Evolutionary conservation across 176 grass and related monocot species (phyloP).

Genomic region (Thinopyrum elongatum): DNA sequence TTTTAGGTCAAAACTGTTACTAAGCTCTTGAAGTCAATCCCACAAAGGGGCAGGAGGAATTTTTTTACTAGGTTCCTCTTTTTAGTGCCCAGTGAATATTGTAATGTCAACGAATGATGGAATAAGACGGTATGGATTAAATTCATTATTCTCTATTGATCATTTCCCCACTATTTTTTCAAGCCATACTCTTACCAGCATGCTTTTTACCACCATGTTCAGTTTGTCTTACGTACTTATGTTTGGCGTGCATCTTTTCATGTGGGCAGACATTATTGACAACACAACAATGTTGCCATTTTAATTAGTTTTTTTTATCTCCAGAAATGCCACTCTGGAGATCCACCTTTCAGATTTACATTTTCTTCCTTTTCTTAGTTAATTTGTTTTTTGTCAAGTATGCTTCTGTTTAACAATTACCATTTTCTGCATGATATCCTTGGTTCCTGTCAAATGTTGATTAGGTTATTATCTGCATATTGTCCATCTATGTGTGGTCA

Average conservation of each 20-base stretch:
- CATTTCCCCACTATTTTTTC: not conserved
- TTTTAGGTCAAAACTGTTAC: constrained; percentile 81
- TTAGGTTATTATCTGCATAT: not conserved
- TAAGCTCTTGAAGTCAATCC: constrained; percentile 69
- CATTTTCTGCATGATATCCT: not conserved
- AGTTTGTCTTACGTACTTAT: not conserved
- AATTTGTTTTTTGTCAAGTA: not conserved
- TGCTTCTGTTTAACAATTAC: not conserved
- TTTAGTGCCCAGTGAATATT: constrained; percentile 92
- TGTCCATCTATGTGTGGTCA: constrained; percentile 9
- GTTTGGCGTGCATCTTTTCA: constrained; percentile 12
- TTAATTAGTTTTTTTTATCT: not conserved
- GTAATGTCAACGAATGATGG: constrained; percentile 82
- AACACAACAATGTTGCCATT: not conserved
- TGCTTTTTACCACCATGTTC: not conserved
- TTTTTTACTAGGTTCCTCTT: constrained; percentile 87
- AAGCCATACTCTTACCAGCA: not conserved
- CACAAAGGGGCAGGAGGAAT: constrained; percentile 57
- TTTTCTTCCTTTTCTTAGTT: not conserved
- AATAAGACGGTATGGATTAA: constrained; percentile 78
- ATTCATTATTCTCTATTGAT: not conserved
- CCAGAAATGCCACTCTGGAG: not conserved
- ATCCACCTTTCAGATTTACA: not conserved
- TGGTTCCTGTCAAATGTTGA: not conserved
- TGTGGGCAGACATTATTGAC: not conserved